A percentile compares a stretch with the other conserved stretches of the same genome.
Conservation (phyloP, 768 basidiomycete genomes). For the Rhodotorula taiwanensis region DNA sequence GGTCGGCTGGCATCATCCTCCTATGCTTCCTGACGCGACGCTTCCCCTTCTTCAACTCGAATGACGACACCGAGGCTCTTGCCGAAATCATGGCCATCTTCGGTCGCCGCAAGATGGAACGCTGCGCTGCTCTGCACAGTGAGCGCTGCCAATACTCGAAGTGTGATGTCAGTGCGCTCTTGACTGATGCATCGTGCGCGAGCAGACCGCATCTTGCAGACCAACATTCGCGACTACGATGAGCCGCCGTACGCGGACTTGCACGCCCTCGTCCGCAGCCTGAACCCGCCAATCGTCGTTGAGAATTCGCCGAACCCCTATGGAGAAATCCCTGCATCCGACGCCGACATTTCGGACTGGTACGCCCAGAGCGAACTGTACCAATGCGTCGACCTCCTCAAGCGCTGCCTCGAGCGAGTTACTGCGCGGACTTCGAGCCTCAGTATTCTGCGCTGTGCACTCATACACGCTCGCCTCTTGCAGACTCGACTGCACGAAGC, state of each 20-base stretch:
- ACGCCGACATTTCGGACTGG: constrained; percentile 25
- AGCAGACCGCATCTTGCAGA: constrained; percentile 69
- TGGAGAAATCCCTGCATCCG: constrained; percentile 38
- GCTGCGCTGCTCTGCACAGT: constrained; percentile 82
- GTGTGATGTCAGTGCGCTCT: neutral
- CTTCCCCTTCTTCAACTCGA: constrained; percentile 89
- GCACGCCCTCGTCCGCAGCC: constrained; percentile 63
- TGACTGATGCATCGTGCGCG: too few species aligned
- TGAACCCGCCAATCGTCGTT: constrained; percentile 59
- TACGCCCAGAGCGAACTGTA: constrained; percentile 53
- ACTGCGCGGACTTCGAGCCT: too few species aligned
- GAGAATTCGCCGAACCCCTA: constrained; percentile 51
- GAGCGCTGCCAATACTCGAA: constrained; percentile 40
- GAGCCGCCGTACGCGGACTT: constrained; percentile 59
- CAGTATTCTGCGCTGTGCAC: too few species aligned
- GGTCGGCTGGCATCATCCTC: constrained; percentile 87
- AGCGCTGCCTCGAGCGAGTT: constrained; percentile 66
- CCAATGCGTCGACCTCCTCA: constrained; percentile 66
- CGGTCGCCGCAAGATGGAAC: constrained; percentile 75
- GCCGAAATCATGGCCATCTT: constrained; percentile 89
- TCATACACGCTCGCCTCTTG: too few species aligned
- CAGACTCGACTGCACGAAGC: constrained; percentile 60
- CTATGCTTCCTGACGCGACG: constrained; percentile 86
- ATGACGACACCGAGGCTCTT: constrained; percentile 87
- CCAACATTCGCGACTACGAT: constrained; percentile 77